Percentiles rank a stretch among this genome's conserved stretches.
phyloP scores from a whole-genome alignment of 805 yeast species.

The Hanseniaspora pseudoguilliermondii region DNA sequence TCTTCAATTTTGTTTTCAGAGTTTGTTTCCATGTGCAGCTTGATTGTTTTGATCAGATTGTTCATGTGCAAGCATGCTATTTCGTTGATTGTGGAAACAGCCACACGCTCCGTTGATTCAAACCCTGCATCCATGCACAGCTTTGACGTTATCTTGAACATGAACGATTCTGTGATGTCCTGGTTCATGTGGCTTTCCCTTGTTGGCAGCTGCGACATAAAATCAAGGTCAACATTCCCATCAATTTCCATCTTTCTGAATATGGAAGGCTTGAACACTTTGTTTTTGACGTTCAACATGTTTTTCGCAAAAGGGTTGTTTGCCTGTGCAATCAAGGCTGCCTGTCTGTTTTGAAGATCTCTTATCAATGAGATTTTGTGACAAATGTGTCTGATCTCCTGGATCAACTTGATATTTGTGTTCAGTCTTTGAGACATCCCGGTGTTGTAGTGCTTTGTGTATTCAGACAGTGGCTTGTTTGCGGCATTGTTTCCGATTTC shows the following conservation, averaged over 20 bases:
- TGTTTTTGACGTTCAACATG: background rate
- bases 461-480: conserved; percentile 22
- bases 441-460: conserved; percentile 32
- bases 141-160: conserved; percentile 61
- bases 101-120: conserved; percentile 67
- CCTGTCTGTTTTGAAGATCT: conserved; percentile 59
- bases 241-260: conserved; percentile 33
- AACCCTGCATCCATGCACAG: conserved; percentile 86
- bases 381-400: conserved; percentile 75
- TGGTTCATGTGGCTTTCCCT: conserved; percentile 45
- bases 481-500: conserved; percentile 16
- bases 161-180: conserved; percentile 50
- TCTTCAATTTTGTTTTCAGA: conserved; percentile 26
- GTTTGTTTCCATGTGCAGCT: conserved; percentile 54
- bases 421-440: conserved; percentile 53
- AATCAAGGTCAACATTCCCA: conserved; percentile 63
- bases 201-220: conserved; percentile 59
- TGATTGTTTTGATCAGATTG: conserved; percentile 59
- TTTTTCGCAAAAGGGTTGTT: conserved; percentile 12
- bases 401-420: conserved; percentile 64
- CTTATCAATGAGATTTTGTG: conserved; percentile 78
- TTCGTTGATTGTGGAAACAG: conserved; percentile 68
- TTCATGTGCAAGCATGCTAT: conserved; percentile 69
- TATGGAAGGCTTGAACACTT: conserved; percentile 10
- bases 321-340: conserved; percentile 7